These are phyloP conservation scores for Chlamydomonas sphaeroides DNA, from an alignment of 139 green algal genomes.

Conservation along the genomic window DNA sequence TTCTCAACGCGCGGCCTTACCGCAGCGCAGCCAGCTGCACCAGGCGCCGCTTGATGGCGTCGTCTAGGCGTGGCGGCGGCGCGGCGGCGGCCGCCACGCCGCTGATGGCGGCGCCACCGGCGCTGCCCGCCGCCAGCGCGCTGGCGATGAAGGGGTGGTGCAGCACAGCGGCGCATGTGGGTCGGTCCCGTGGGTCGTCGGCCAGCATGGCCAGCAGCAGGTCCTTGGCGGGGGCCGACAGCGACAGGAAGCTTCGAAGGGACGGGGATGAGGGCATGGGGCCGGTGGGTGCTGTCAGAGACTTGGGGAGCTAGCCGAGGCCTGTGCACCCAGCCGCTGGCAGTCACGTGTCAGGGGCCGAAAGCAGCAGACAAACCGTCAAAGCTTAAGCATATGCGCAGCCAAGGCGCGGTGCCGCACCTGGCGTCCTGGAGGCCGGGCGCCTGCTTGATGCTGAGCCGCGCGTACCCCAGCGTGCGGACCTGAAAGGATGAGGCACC, in stretches of 20 bases:
- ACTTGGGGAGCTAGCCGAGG: too few relatives aligned
- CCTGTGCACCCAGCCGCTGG: too few relatives aligned
- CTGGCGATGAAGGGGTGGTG: constrained; percentile 18
- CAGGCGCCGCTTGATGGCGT: constrained; percentile 19
- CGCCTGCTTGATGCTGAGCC: constrained; percentile 14
- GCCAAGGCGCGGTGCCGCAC: too few relatives aligned
- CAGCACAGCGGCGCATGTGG: constrained; percentile 36
- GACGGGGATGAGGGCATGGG: too few relatives aligned
- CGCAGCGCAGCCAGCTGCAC: constrained; percentile 26
- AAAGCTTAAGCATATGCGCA: too few relatives aligned
- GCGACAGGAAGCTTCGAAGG: background rate
- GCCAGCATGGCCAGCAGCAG: constrained; percentile 55
- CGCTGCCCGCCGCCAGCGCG: background rate
- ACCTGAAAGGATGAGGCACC: too few relatives aligned
- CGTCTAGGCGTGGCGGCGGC: background rate
- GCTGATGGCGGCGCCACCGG: background rate
- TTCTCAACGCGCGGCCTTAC: too few relatives aligned
- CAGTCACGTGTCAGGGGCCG: too few relatives aligned
- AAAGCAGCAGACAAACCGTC: too few relatives aligned
- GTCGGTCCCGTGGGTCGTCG: constrained; percentile 39
- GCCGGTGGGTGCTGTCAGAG: too few relatives aligned
- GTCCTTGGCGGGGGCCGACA: constrained; percentile 36
- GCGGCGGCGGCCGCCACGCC: background rate
- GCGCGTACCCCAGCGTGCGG: constrained; percentile 56
- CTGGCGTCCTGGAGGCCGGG: constrained; percentile 49